phyloP scores from a whole-genome alignment of 192 early-diverging fungal species.

The Coemansia reversa region DNA sequence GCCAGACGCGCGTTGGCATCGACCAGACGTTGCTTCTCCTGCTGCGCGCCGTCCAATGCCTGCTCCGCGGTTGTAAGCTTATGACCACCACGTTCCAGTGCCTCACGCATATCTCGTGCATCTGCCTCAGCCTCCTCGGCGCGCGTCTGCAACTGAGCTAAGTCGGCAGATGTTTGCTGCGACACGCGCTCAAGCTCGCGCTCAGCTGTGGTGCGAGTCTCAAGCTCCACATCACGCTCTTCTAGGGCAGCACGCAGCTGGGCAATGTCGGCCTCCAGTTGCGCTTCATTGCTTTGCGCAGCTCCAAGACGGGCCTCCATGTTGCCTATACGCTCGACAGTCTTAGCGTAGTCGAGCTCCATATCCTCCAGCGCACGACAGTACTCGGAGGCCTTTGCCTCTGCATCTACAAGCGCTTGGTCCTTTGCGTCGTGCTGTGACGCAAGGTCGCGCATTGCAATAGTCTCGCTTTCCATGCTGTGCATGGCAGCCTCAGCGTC shows the following conservation, averaged over 20 bases:
- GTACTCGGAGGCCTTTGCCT: slow-evolving; percentile 57
- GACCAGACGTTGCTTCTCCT: slow-evolving; percentile 40
- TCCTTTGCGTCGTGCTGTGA: slow-evolving; percentile 61
- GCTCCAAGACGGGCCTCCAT: slow-evolving; percentile 29
- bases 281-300: slow-evolving; percentile 17
- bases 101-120: slow-evolving; percentile 22
- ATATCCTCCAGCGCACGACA: slow-evolving; percentile 27
- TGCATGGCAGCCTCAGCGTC: slow-evolving; percentile 57
- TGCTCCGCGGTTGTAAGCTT: slow-evolving; percentile 61
- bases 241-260: slow-evolving; percentile 22
- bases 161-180: slow-evolving; percentile 15
- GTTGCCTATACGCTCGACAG: slow-evolving; percentile 24
- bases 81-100: slow-evolving; percentile 62
- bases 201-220: slow-evolving; percentile 11
- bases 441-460: slow-evolving; percentile 56
- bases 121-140: slow-evolving; percentile 14
- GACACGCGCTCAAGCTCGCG: slow-evolving; percentile 21
- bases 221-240: slow-evolving; percentile 26
- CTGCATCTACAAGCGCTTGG: slow-evolving; percentile 57
- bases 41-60: slow-evolving; percentile 30
- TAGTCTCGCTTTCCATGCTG: slow-evolving; percentile 66
- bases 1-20: slow-evolving; percentile 47
- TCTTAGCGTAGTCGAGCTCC: slow-evolving; percentile 24
- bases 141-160: slow-evolving; percentile 24
- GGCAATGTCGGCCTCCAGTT: slow-evolving; percentile 21